phyloP scores from a whole-genome alignment of 768 basidiomycete genomes.

The Inosperma sp. region DNA sequence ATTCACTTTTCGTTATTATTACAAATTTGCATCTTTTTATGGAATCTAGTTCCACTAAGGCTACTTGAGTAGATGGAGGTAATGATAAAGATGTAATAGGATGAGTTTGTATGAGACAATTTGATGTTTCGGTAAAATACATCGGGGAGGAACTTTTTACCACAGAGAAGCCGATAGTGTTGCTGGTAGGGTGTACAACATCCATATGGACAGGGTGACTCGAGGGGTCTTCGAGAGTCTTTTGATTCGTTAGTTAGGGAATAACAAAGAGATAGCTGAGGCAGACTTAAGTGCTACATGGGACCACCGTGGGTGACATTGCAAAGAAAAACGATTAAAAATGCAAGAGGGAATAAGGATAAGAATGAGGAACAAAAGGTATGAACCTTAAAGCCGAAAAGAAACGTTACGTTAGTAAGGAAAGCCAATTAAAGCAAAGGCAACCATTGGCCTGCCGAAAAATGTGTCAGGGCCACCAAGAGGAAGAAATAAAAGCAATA shows the following conservation, averaged over 20 bases:
- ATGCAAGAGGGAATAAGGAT: conserved; percentile 20
- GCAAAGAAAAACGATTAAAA: neutral
- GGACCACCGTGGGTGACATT: conserved; percentile 3
- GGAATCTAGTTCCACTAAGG: conserved; percentile 6
- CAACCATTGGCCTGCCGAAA: conserved; percentile 72
- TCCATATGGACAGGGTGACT: conserved; percentile 4
- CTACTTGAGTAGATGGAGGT: conserved; percentile 9
- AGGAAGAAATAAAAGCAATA: conserved; percentile 30
- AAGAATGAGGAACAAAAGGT: too few species aligned
- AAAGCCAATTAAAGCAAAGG: conserved; percentile 54
- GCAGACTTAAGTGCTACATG: neutral
- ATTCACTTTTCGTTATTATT: neutral
- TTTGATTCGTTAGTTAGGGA: neutral
- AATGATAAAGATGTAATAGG: conserved; percentile 1
- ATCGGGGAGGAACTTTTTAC: neutral
- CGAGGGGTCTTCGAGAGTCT: neutral
- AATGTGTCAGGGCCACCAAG: neutral
- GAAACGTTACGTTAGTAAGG: conserved; percentile 9
- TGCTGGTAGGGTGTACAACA: neutral
- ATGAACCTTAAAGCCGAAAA: conserved; percentile 19
- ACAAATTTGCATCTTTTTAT: conserved; percentile 1
- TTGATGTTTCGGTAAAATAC: conserved; percentile 5
- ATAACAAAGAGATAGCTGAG: neutral
- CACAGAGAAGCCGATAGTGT: conserved; percentile 4
- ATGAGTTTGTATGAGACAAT: neutral